Conservation (phyloP, 1,139 yeast species). For the Geotrichum carabidarum region DNA sequence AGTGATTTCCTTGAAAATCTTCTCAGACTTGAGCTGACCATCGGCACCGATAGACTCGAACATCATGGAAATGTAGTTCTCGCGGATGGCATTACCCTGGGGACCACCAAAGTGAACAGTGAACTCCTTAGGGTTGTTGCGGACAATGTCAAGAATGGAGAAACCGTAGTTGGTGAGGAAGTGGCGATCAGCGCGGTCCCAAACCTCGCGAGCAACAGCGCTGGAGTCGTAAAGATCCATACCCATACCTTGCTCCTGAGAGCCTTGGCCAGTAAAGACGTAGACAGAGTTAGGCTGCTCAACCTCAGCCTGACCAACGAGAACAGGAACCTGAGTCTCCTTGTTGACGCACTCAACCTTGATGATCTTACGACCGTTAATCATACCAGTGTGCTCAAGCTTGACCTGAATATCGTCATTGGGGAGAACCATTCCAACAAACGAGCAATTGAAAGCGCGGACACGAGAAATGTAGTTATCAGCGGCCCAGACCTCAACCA, state of each 20-base stretch:
- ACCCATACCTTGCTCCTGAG: constrained; percentile 99
- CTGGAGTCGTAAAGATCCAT: constrained; percentile 94
- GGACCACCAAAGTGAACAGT: constrained; percentile 98
- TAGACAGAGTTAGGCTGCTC: constrained; percentile 96
- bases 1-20: constrained; percentile 88
- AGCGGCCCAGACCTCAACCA: constrained; percentile 98
- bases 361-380: constrained; percentile 95
- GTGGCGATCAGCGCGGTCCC: constrained; percentile 97
- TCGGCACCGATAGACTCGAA: constrained; percentile 88
- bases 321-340: constrained; percentile 64
- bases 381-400: constrained; percentile 96
- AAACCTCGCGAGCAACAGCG: constrained; percentile 86
- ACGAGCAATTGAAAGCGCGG: constrained; percentile 84
- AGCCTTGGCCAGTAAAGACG: constrained; percentile 99
- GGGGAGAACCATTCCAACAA: constrained; percentile 96
- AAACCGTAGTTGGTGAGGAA: constrained; percentile 92
- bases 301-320: constrained; percentile 94
- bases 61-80: constrained; percentile 93
- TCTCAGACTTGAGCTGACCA: constrained; percentile 82
- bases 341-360: constrained; percentile 84
- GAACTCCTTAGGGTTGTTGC: constrained; percentile 90
- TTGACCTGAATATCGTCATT: constrained; percentile 84
- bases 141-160: constrained; percentile 92
- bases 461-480: constrained; percentile 94
- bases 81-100: constrained; percentile 90